Conservation (phyloP, 371 early-diverging fungal genomes). For the Apophysomyces ossiformis region DNA sequence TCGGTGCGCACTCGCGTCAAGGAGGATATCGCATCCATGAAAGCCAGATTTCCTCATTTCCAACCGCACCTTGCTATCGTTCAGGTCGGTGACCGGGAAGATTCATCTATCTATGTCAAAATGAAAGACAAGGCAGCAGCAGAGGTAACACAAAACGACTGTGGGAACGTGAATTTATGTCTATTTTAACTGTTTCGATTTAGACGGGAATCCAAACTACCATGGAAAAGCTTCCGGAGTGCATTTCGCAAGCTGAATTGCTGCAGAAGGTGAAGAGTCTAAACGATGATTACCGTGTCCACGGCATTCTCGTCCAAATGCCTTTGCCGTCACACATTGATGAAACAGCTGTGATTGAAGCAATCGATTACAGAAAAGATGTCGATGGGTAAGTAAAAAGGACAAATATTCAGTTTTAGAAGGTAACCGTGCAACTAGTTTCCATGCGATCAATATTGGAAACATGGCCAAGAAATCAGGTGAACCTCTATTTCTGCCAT, state of each 20-base stretch:
- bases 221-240: slow-evolving; percentile 50
- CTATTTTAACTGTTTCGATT: not conserved
- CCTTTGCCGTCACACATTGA: slow-evolving; percentile 86
- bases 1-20: slow-evolving; percentile 64
- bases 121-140: slow-evolving; percentile 88
- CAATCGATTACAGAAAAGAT: slow-evolving; percentile 84
- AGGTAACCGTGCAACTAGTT: slow-evolving; percentile 40
- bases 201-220: slow-evolving; percentile 70
- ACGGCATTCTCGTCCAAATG: slow-evolving; percentile 92
- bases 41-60: slow-evolving; percentile 62
- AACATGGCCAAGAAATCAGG: slow-evolving; percentile 76
- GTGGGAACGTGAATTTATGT: not conserved
- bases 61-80: slow-evolving; percentile 83
- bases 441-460: slow-evolving; percentile 92
- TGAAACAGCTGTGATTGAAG: slow-evolving; percentile 77
- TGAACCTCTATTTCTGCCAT: slow-evolving; percentile 82
- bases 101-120: slow-evolving; percentile 86
- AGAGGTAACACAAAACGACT: slow-evolving; percentile 61
- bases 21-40: slow-evolving; percentile 65
- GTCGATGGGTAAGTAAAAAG: slow-evolving; percentile 80
- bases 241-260: slow-evolving; percentile 50
- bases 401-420: not conserved
- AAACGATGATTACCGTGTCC: slow-evolving; percentile 80
- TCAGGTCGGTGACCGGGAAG: slow-evolving; percentile 89
- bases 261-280: slow-evolving; percentile 60